Percentiles rank a stretch among this genome's conserved stretches.
Conservation (phyloP, 2,329 filamentous ascomycete genomes). For the Fusarium pseudoanthophilum region DNA sequence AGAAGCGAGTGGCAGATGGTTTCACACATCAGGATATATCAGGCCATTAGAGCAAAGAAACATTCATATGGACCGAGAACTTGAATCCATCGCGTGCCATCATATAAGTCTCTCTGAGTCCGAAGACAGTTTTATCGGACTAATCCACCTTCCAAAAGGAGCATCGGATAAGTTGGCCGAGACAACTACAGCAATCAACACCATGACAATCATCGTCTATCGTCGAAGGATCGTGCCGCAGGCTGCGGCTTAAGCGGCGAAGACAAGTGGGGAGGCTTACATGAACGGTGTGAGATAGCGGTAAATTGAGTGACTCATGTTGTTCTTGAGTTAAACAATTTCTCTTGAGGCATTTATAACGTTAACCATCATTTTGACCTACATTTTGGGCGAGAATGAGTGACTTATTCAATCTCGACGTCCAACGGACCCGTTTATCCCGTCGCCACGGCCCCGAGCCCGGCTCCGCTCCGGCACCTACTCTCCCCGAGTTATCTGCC, state of each 20-base stretch:
- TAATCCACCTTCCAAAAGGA: not conserved
- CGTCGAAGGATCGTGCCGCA: conserved; percentile 8
- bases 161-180: not conserved
- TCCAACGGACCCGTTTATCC: conserved; percentile 40
- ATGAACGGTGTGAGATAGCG: not conserved
- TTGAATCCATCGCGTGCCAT: not conserved
- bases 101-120: not conserved
- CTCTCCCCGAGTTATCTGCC: conserved; percentile 52
- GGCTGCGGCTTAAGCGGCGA: conserved; percentile 27
- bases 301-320: not conserved
- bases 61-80: not conserved
- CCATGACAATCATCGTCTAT: not conserved
- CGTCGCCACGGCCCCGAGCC: conserved; percentile 28
- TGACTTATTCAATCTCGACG: conserved; percentile 40
- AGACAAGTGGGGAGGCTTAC: conserved; percentile 14
- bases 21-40: not conserved
- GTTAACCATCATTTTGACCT: not conserved
- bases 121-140: not conserved
- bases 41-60: not conserved
- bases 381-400: conserved; percentile 33
- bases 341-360: not conserved
- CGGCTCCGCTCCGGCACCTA: conserved; percentile 42
- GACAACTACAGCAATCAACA: conserved; percentile 1
- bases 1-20: not conserved
- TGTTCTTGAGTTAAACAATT: not conserved